Conservation (phyloP, 768 basidiomycete species). For the Kondoa malvinella region DNA sequence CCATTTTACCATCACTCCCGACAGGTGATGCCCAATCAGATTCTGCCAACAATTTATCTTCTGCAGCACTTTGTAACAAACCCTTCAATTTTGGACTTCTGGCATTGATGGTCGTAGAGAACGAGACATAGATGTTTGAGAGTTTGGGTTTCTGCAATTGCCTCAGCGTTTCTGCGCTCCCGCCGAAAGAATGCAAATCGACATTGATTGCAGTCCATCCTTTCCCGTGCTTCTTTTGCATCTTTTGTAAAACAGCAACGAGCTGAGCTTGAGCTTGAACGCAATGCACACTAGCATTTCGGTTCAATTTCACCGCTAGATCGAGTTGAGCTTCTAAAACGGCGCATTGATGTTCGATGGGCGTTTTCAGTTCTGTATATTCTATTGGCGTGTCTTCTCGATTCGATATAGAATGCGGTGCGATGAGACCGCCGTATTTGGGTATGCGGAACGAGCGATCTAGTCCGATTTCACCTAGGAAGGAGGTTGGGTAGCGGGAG, state of each 20-base stretch:
- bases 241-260: constrained; percentile 45
- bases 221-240: constrained; percentile 43
- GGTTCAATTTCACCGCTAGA: constrained; percentile 57
- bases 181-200: constrained; percentile 77
- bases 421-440: constrained; percentile 4
- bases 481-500: constrained; percentile 45
- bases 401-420: neutral
- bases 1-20: neutral
- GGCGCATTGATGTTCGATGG: constrained; percentile 59
- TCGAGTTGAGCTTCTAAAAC: constrained; percentile 71
- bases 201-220: constrained; percentile 54
- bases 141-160: constrained; percentile 44
- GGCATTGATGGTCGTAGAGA: constrained; percentile 69
- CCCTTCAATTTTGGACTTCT: constrained; percentile 47
- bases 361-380: constrained; percentile 61
- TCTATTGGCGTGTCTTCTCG: constrained; percentile 32
- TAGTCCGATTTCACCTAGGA: constrained; percentile 86
- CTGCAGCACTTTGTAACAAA: constrained; percentile 71
- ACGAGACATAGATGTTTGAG: constrained; percentile 62
- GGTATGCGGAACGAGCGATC: constrained; percentile 67
- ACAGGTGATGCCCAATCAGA: neutral
- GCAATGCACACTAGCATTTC: constrained; percentile 74
- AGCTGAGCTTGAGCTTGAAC: constrained; percentile 61
- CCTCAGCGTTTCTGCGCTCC: constrained; percentile 58
- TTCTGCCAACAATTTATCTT: constrained; percentile 34